These are phyloP conservation scores for Lentinus polychrous DNA, from an alignment of 1,284 basidiomycete genomes.

Conservation along the genomic window DNA sequence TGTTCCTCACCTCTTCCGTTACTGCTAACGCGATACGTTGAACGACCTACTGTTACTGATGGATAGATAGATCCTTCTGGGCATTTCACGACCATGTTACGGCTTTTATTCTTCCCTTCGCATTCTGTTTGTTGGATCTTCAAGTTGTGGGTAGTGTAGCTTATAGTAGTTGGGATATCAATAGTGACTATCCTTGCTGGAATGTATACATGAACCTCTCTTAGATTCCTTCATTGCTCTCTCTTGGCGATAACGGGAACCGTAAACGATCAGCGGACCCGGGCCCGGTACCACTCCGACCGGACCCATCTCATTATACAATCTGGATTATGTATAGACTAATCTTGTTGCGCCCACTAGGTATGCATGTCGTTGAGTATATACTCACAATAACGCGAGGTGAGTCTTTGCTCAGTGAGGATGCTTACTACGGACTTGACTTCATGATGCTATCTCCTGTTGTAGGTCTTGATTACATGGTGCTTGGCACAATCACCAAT, in stretches of 20 bases:
- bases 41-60: neutral
- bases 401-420: too few species aligned
- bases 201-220: slow-evolving; percentile 1
- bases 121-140: neutral
- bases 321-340: too few species aligned
- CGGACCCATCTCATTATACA: too few species aligned
- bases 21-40: neutral
- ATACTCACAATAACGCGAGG: too few species aligned
- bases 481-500: too few species aligned
- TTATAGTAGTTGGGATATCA: slow-evolving; percentile 7
- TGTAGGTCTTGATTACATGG: too few species aligned
- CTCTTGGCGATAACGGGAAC: neutral
- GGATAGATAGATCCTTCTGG: neutral
- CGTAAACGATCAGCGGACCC: neutral
- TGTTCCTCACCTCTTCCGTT: slow-evolving; percentile 3
- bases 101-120: neutral
- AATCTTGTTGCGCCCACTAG: too few species aligned
- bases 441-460: too few species aligned
- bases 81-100: slow-evolving; percentile 4
- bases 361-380: too few species aligned
- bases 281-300: too few species aligned
- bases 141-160: slow-evolving; percentile 9
- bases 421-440: too few species aligned
- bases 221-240: neutral
- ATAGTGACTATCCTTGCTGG: slow-evolving; percentile 4